Conservation (phyloP, 2,329 filamentous ascomycete species). For the Macroventuria anomochaeta region DNA sequence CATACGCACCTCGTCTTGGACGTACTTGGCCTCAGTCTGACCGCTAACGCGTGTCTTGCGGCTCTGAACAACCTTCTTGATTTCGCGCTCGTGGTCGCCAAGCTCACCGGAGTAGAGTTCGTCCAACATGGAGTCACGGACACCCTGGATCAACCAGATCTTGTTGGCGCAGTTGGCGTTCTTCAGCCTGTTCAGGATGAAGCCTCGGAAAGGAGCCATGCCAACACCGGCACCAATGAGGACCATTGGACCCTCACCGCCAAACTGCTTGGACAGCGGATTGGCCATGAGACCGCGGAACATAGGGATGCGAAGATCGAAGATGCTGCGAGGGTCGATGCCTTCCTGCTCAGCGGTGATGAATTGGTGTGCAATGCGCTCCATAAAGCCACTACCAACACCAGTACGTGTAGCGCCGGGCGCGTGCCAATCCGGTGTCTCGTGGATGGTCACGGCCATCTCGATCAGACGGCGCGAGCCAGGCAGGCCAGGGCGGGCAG, state of each 20-base stretch:
- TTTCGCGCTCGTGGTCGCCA: slow-evolving; percentile 66
- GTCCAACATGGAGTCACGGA: slow-evolving; percentile 92
- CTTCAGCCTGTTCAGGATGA: slow-evolving; percentile 91
- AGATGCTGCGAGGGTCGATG: slow-evolving; percentile 53
- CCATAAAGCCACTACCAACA: slow-evolving; percentile 91
- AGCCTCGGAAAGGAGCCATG: slow-evolving; percentile 96
- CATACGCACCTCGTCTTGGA: slow-evolving; percentile 90
- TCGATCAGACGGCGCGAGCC: slow-evolving; percentile 80
- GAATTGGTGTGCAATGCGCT: slow-evolving; percentile 78
- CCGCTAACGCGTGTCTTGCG: slow-evolving; percentile 51
- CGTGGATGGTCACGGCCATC: slow-evolving; percentile 95
- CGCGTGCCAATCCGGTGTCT: slow-evolving; percentile 77
- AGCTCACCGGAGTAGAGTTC: slow-evolving; percentile 97
- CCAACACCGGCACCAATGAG: slow-evolving; percentile 96
- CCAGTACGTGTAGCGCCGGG: slow-evolving; percentile 71
- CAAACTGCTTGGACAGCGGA: slow-evolving; percentile 88
- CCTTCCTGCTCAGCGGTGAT: slow-evolving; percentile 69
- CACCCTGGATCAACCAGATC: slow-evolving; percentile 93
- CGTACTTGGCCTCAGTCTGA: slow-evolving; percentile 76
- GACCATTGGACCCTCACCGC: slow-evolving; percentile 94
- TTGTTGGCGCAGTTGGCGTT: slow-evolving; percentile 97
- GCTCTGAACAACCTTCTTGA: slow-evolving; percentile 60
- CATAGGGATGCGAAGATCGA: slow-evolving; percentile 85
- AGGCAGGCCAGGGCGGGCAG: slow-evolving; percentile 70
- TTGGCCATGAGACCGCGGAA: slow-evolving; percentile 99